A percentile compares a stretch with the other conserved stretches of the same genome.
Conservation (phyloP, 1,284 basidiomycete genomes). For the Trichosporon sp. region DNA sequence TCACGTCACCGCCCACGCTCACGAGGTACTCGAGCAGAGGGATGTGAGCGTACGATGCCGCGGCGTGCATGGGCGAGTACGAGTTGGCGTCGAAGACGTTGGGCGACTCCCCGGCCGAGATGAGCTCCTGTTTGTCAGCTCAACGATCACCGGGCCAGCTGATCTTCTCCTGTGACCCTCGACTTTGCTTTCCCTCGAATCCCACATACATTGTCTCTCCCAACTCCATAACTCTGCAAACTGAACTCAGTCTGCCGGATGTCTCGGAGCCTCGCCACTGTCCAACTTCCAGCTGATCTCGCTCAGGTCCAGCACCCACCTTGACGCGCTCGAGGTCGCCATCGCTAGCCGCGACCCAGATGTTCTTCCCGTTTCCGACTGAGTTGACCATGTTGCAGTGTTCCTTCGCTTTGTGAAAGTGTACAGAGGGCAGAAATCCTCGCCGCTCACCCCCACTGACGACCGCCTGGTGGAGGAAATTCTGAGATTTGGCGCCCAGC, state of each 20-base stretch:
- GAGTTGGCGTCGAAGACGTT: conserved; percentile 70
- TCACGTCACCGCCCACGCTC: conserved; percentile 74
- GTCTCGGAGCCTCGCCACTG: too few relatives aligned
- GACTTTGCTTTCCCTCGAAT: too few relatives aligned
- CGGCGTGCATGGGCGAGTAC: conserved; percentile 94
- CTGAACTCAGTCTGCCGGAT: too few relatives aligned
- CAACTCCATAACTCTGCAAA: too few relatives aligned
- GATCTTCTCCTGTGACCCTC: too few relatives aligned
- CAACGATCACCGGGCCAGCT: neutral
- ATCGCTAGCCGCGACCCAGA: conserved; percentile 86
- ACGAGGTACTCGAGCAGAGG: conserved; percentile 72
- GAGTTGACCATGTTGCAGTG: conserved; percentile 31
- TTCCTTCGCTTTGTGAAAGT: neutral
- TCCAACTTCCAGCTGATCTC: neutral
- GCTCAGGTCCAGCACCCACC: conserved; percentile 22
- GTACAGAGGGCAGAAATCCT: neutral
- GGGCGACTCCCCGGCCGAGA: conserved; percentile 64
- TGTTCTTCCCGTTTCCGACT: conserved; percentile 56
- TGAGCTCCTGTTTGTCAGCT: conserved; percentile 16
- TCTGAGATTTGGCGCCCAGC: neutral
- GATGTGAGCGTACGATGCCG: conserved; percentile 80
- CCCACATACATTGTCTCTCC: too few relatives aligned
- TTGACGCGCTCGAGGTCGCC: conserved; percentile 60
- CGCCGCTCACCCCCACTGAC: too few relatives aligned
- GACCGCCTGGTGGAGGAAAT: conserved; percentile 1